Evolutionary conservation across 106 monocot genomes (phyloP), one percentile per base, ranked within the genome.

Genomic region (Dioscorea alata): DNA sequence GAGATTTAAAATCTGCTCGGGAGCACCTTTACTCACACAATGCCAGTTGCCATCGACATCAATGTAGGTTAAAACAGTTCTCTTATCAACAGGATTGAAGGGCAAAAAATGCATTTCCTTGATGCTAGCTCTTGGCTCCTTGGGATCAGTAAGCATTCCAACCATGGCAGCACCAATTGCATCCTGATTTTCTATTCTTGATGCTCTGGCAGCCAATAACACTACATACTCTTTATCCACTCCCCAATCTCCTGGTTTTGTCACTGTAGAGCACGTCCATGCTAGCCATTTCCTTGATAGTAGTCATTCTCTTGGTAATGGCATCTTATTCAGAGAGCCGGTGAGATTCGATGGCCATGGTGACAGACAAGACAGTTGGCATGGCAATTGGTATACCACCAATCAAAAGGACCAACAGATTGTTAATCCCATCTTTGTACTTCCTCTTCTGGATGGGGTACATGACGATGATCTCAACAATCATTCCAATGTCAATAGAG

Each of bases 71-170:
- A 92, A 76, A 71, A 85, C 88, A 19, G 92, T 92, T 63, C 85
- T 77, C 77, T 92, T 92, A 69, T 92, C 92, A 17, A 92, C 92
- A n/a, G 85, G 88, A 66, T 92, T 92, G 74, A 92, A 92, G 25
- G 92, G 92, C 4, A 92, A 71, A 56, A 92, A 92, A 67, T 92
- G 88, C 2, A 88, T 72, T 73, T 92, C 92, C 7, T 19, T 78
- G 16, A 92, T 85, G 19, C 88, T 85, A 33, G 85, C 88, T 50
- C 92, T 83, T 14, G 88, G 86, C 85, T 92, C 92, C 64, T 83
- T 88, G 4, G 92, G 83, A 35, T 88, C 92, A 5, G 83, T 74
- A 63, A 92, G 88, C 88, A 88, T 92, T 6, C 92, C 85, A 64
- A 92, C 92, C 80, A 92, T 86, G 18, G 83, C 82, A 33, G 88